phyloP scores from a whole-genome alignment of 2,329 filamentous ascomycete species.

The Cladorrhinum sp. region DNA sequence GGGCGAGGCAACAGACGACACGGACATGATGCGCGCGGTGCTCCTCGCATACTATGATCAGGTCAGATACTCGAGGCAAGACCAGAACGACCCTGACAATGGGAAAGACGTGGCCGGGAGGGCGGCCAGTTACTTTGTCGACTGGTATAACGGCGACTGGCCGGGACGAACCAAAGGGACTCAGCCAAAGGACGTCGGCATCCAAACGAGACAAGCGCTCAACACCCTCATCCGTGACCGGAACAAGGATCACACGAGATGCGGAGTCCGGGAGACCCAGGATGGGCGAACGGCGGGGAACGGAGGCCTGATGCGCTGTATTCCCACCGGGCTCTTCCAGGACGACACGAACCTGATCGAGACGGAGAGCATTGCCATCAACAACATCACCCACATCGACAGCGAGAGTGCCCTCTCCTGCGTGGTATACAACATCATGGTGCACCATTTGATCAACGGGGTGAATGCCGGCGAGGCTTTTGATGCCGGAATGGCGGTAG shows the following conservation, averaged over 20 bases:
- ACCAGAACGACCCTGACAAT: not conserved
- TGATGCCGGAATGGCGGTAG: constrained; percentile 24
- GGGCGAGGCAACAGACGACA: constrained; percentile 48
- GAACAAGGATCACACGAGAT: no score
- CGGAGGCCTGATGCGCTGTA: constrained; percentile 47
- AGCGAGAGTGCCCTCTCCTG: constrained; percentile 29
- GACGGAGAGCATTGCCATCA: constrained; percentile 36
- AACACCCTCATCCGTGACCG: not conserved
- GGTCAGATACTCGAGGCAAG: not conserved
- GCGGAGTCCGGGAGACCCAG: no score
- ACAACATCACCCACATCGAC: constrained; percentile 30
- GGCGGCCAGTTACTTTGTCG: constrained; percentile 39
- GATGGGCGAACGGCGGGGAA: constrained; percentile 40
- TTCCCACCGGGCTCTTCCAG: constrained; percentile 43
- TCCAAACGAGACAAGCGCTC: constrained; percentile 38
- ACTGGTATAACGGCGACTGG: constrained; percentile 44
- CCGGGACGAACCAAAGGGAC: constrained; percentile 35
- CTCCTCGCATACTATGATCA: constrained; percentile 41
- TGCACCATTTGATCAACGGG: constrained; percentile 32
- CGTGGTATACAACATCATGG: constrained; percentile 41
- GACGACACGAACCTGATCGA: constrained; percentile 28
- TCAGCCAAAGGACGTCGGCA: constrained; percentile 39
- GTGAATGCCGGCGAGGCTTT: constrained; percentile 29
- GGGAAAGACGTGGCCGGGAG: constrained; percentile 31
- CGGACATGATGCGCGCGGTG: constrained; percentile 45